These are phyloP conservation scores for Monosporascus sp. DNA, from an alignment of 2,329 filamentous ascomycete species.

Conservation along the genomic window DNA sequence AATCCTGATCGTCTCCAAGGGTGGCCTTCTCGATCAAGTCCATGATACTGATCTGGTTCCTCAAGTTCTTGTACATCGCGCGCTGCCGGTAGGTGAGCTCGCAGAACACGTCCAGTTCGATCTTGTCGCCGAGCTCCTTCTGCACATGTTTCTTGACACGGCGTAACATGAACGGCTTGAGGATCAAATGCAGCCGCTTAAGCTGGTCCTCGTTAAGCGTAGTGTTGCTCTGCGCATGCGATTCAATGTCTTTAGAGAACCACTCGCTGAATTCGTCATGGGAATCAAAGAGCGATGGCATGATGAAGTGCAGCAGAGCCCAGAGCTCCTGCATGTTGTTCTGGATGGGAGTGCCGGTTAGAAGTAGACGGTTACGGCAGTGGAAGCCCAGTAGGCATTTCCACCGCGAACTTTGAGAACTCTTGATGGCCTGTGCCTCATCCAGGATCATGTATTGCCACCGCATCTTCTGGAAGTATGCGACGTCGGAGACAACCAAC, in stretches of 20 bases:
- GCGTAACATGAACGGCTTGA: constrained; percentile 98
- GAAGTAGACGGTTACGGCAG: constrained; percentile 85
- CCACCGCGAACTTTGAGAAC: constrained; percentile 92
- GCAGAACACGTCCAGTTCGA: constrained; percentile 93
- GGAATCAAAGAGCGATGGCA: constrained; percentile 96
- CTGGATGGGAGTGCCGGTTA: constrained; percentile 96
- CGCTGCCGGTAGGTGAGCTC: constrained; percentile 94
- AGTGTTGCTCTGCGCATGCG: constrained; percentile 97
- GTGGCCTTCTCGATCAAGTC: constrained; percentile 97
- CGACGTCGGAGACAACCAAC: constrained; percentile 89
- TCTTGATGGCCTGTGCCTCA: constrained; percentile 98
- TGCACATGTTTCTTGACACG: constrained; percentile 99
- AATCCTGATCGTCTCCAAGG: constrained; percentile 89
- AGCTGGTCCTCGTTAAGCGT: constrained; percentile 98
- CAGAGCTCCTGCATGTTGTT: constrained; percentile 99
- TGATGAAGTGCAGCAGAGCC: constrained; percentile 97
- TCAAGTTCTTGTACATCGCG: constrained; percentile 84
- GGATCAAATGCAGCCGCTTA: constrained; percentile 93
- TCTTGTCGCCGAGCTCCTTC: constrained; percentile 98
- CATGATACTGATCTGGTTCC: constrained; percentile 98
- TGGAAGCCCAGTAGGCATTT: constrained; percentile 92
- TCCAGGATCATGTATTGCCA: constrained; percentile 99
- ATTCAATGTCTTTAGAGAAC: constrained; percentile 96
- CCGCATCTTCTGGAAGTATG: constrained; percentile 98
- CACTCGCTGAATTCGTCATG: constrained; percentile 91